A percentile compares a stretch with the other conserved stretches of the same genome.
These are phyloP conservation scores for Allium fistulosum DNA, from an alignment of 106 monocot genomes.

Conservation along the genomic window DNA sequence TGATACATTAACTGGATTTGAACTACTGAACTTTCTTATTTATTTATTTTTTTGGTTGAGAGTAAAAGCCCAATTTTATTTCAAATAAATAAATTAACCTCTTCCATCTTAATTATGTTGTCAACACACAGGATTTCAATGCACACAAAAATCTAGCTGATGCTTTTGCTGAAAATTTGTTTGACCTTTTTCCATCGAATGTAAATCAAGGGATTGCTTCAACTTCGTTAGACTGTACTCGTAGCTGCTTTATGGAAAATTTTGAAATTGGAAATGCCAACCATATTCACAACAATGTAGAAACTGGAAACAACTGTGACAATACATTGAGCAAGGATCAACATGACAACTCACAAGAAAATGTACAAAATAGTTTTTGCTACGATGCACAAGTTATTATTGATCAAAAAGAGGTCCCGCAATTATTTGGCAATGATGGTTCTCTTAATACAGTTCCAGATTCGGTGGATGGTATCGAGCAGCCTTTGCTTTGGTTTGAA, in stretches of 20 bases:
- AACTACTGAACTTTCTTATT: too few relatives aligned
- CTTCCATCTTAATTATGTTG: neutral
- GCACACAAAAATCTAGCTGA: slow-evolving; percentile 5
- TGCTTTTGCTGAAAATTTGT: neutral
- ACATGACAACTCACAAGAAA: neutral
- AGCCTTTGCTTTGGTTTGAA: slow-evolving; percentile 4
- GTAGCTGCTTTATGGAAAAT: neutral
- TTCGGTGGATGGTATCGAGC: neutral
- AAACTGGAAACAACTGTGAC: neutral
- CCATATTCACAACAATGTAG: neutral
- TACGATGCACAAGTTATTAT: neutral
- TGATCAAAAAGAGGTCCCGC: slow-evolving; percentile 10
- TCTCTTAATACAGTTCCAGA: slow-evolving; percentile 1
- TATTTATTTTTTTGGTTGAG: too few relatives aligned
- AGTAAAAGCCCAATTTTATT: too few relatives aligned
- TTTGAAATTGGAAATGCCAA: neutral
- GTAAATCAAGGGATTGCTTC: slow-evolving; percentile 3
- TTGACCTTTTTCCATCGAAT: slow-evolving; percentile 3
- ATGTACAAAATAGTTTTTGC: neutral
- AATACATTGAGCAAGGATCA: neutral
- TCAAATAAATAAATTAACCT: too few relatives aligned
- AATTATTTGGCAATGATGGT: neutral
- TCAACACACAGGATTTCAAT: slow-evolving; percentile 1
- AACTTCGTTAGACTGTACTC: slow-evolving; percentile 1
- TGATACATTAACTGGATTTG: too few relatives aligned